Base-by-base conservation (phyloP, 1,139 yeast species). In the Candida sanyaensis region DNA sequence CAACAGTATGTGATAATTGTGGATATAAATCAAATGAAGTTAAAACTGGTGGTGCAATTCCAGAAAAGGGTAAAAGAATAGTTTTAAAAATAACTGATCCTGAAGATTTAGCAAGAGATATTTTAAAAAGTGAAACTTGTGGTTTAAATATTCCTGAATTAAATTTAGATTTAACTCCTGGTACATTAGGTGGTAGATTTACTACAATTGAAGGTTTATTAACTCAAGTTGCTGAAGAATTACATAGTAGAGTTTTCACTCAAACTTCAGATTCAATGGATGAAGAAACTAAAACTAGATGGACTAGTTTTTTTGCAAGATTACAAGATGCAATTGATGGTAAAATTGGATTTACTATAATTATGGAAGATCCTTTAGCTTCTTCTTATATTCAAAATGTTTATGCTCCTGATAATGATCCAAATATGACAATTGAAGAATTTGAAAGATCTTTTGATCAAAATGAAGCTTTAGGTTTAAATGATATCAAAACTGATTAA, bases 21-120 rank as follows among this genome's bases (percentile, higher is more conserved):
- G 99, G 99, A 32, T 95, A 88, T 73, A 93, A 89, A 71, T 89
- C 97, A 23, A 95, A 95, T 63, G 99, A 95, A 69, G 99, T 95
- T 56, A 93, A 92, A 73, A 95, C 99, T 4, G 99, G 99, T 50
- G 99, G 99, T 56, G 96, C 88, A 17, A 87, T 95, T 47, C 98
- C 99, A 32, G 86, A 75, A 5, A 78, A 84, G 66, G 99, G 98
- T 52, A 84, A 85, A 56, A 84, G 77, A 55, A 83, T 91, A 52
- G 78, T 86, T 1, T 76, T 95, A 48, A 77, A 78, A 57, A 86
- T 93, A 53, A 92, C 90, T 50, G 98, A 93, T 59, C 84, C 96
- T 11, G 97, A 90, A 57, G 99, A 95, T 72, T 77, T 95, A 61
- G 87, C 96, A 27, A 83, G 99, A 71, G 99, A 95, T 66, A 88